phyloP scores from a whole-genome alignment of 2,329 filamentous ascomycete species.

The Diaporthe australafricana region DNA sequence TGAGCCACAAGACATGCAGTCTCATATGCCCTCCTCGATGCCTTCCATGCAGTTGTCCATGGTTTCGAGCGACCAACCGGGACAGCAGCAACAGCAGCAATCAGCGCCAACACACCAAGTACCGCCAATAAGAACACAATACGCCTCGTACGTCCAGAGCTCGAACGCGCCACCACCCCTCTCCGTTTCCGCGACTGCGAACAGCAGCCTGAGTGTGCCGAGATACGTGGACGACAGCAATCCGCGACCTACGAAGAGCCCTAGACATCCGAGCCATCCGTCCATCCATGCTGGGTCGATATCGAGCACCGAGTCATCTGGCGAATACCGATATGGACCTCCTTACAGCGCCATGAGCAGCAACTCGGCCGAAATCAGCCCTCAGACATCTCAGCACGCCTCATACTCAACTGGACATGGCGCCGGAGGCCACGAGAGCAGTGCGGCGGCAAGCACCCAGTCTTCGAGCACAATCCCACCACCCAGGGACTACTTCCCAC shows the following conservation, averaged over 20 bases:
- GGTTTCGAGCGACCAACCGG: conserved; percentile 59
- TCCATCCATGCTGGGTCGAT: conserved; percentile 65
- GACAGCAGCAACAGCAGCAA: conserved; percentile 38
- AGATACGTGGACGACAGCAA: conserved; percentile 66
- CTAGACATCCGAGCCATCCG: conserved; percentile 64
- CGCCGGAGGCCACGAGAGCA: conserved; percentile 32
- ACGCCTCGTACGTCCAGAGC: conserved; percentile 62
- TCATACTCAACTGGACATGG: conserved; percentile 27
- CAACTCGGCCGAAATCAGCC: conserved; percentile 49
- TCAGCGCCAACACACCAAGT: conserved; percentile 29
- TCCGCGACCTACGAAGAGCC: conserved; percentile 67
- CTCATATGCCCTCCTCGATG: conserved; percentile 65
- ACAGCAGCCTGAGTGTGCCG: conserved; percentile 63
- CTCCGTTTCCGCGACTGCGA: conserved; percentile 55
- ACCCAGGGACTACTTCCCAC: conserved; percentile 65
- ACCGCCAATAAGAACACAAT: conserved; percentile 63
- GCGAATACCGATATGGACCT: conserved; percentile 68
- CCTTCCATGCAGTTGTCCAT: conserved; percentile 65
- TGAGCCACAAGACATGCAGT: conserved; percentile 65
- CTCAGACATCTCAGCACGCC: conserved; percentile 47
- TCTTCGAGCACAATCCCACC: conserved; percentile 44
- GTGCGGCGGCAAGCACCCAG: conserved; percentile 36
- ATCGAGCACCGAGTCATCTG: conserved; percentile 59
- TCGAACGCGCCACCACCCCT: conserved; percentile 63
- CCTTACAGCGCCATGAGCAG: conserved; percentile 51